Evolutionary conservation across 768 basidiomycete species (phyloP), one percentile per base, ranked within the genome.

Genomic region (Trametes sanguinea): DNA sequence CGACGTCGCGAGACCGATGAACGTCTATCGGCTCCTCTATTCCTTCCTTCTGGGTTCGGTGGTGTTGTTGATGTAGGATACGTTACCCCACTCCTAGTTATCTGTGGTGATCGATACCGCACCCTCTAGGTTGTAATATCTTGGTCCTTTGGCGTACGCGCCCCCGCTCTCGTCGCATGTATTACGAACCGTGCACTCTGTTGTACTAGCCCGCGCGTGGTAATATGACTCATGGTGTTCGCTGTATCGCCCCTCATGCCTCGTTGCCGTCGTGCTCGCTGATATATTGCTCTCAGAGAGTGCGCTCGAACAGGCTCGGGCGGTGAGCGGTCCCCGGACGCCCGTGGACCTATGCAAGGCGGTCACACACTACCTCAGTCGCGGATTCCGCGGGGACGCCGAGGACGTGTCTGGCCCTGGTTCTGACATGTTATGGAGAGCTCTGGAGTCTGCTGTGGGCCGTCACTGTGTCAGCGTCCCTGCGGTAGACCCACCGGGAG

Each of bases 1-100:
- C 56, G 40, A 29, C 43, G 39, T 57, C 57, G 48, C 65, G 54
- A 29, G 54, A 58, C 30, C 65, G 60, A 57, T 61, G 37, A 64
- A 10, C 3, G 35, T 33, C 22, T 27, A 22, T n/a, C 50, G 50
- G 11, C 35, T 37, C 16, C 42, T 17, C 16, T 44, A 16, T 48
- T n/a, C n/a, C 17, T 9, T 53, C 32, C 4, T 1, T 39, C 29
- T 51, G 14, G 35, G 35, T 54, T 29, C 14, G 10, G 27, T 54
- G 5, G 16, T 44, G 29, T 54, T 32, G 13, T 44, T 43, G 27
- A 22, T 65, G 59, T 65, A 65, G 32, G 58, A 60, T 60, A 55
- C 51, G 39, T 29, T 59, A 57, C 33, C 22, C n/a, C 33, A n/a
- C 57, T 59, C 17, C 40, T 59, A 59, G 57, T 51, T 10, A 7